Evolutionary conservation across 2,329 filamentous ascomycete genomes (phyloP).

Genomic region (Venturiaceae sp.): DNA sequence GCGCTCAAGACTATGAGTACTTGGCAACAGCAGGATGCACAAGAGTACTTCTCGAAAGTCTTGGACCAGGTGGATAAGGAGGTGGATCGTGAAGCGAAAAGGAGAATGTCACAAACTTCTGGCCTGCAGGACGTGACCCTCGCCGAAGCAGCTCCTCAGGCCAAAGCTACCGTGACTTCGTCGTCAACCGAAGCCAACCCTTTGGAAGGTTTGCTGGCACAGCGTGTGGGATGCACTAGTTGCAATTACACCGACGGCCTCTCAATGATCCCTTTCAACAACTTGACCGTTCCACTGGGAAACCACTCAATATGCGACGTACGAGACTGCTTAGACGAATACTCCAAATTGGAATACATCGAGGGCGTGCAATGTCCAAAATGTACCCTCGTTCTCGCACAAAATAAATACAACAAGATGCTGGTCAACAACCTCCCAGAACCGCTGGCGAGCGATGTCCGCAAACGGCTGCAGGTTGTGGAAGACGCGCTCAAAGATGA

Average conservation of each 20-base stretch:
- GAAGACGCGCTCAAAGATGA: constrained; percentile 66
- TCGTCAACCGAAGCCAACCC: constrained; percentile 52
- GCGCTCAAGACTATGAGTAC: constrained; percentile 87
- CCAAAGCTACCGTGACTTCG: neutral
- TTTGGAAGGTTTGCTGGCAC: constrained; percentile 76
- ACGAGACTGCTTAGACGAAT: constrained; percentile 71
- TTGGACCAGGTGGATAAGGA: constrained; percentile 79
- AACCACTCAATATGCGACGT: constrained; percentile 57
- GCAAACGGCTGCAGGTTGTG: constrained; percentile 53
- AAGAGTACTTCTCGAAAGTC: constrained; percentile 91
- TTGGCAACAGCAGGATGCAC: constrained; percentile 93
- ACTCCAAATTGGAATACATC: constrained; percentile 75
- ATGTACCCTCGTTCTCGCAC: constrained; percentile 64
- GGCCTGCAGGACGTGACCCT: neutral
- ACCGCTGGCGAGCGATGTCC: constrained; percentile 31
- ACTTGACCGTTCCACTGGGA: constrained; percentile 75
- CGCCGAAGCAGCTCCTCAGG: neutral
- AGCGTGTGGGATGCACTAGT: constrained; percentile 75
- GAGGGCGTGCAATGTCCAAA: constrained; percentile 85
- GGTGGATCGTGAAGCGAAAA: constrained; percentile 34
- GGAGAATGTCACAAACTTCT: constrained; percentile 3
- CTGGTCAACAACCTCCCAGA: constrained; percentile 25
- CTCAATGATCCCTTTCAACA: constrained; percentile 88
- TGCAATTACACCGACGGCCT: constrained; percentile 85
- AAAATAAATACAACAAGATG: constrained; percentile 38